Conservation (phyloP, 208 protist genomes). For the Trypanosoma brucei region DNA sequence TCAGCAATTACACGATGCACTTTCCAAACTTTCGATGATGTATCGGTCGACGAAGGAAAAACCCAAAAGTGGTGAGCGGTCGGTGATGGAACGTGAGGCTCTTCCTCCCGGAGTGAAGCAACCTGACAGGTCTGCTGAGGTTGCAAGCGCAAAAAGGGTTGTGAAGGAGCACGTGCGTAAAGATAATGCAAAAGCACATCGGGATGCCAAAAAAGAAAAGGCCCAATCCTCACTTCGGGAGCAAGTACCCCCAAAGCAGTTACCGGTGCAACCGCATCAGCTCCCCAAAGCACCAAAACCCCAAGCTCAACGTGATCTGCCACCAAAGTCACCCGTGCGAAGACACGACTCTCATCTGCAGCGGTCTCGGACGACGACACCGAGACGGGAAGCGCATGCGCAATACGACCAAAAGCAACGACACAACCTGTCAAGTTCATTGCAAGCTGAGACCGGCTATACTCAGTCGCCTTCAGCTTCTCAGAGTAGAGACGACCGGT, state of each 20-base stretch:
- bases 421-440: neutral
- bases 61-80: conserved; percentile 10
- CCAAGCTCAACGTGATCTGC: neutral
- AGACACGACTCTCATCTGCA: neutral
- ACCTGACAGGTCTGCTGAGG: conserved; percentile 2
- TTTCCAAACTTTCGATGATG: conserved; percentile 16
- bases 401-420: neutral
- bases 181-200: neutral
- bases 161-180: neutral
- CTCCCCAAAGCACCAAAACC: neutral
- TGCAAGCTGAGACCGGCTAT: neutral
- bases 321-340: neutral
- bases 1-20: conserved; percentile 4
- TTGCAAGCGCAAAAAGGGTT: neutral
- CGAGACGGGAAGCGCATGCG: neutral
- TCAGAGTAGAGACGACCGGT: neutral
- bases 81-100: conserved; percentile 13
- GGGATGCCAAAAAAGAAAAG: neutral
- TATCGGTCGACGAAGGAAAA: conserved; percentile 10
- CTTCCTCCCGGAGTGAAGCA: conserved; percentile 8
- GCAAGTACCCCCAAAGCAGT: neutral
- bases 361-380: neutral
- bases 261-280: neutral
- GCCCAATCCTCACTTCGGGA: neutral
- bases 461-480: neutral